These are phyloP conservation scores for Stagonosporopsis chrysanthemi DNA, from an alignment of 2,329 filamentous ascomycete genomes.

Conservation along the genomic window DNA sequence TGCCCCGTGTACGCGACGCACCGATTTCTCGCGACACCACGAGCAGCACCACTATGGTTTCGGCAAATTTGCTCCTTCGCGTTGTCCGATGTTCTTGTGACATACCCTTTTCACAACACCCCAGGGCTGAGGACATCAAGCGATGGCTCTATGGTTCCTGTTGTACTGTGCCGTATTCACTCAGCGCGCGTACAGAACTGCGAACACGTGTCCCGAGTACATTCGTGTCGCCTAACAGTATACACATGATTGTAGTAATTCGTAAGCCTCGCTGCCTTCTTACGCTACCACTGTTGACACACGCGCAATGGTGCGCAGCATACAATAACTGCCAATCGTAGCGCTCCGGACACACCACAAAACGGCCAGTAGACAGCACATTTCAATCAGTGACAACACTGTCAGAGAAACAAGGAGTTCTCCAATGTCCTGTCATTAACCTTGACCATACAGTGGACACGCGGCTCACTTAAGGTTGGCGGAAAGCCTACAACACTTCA, in stretches of 20 bases:
- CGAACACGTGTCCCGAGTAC: too few relatives aligned
- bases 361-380: too few relatives aligned
- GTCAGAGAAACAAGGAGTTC: neutral
- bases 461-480: neutral
- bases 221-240: neutral
- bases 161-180: neutral
- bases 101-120: neutral
- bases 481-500: neutral
- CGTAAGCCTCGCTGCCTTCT: neutral
- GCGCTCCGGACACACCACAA: too few relatives aligned
- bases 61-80: neutral
- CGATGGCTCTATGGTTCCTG: neutral
- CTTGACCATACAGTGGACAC: neutral
- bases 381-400: too few relatives aligned
- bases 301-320: neutral
- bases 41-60: neutral
- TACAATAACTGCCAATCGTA: too few relatives aligned
- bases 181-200: neutral
- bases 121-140: neutral
- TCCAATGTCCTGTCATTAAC: neutral
- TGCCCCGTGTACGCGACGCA: neutral
- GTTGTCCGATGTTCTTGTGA: neutral
- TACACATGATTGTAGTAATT: neutral
- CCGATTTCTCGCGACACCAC: neutral
- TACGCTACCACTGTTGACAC: neutral